Evolutionary conservation across 2,329 filamentous ascomycete species (phyloP), one percentile per base, ranked within the genome.

Genomic region (Blumeriella jaapii): DNA sequence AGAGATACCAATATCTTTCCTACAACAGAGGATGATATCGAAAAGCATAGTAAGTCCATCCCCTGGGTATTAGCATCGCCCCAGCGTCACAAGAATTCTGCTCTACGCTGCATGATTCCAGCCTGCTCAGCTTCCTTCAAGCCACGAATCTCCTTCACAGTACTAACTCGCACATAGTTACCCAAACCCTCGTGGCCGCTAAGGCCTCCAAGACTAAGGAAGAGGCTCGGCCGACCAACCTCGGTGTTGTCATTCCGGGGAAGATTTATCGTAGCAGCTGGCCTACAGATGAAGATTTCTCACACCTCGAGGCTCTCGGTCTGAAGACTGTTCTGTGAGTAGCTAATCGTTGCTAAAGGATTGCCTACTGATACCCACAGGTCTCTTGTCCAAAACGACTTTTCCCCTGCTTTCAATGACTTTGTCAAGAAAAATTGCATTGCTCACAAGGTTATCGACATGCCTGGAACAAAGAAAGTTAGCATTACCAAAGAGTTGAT

Each of bases 381-480:
- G 16, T 78, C 76, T 1, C 60, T 82, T 19, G 76, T 81, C 29
- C 67, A 71, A 28, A 77, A 74, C 44, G 73, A 79, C 3, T 64
- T 71, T 11, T 60, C 65, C 6, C 57, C 65, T 3, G 66, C 64
- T 0, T 71, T 74, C 34, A 54, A 62, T 14, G 53, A 60, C 2
- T 94, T 91, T 54, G 71, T 93, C 47, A 55, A 64, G 23, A 57
- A 62, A 4, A 74, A 80, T 47, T 67, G 67, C 42, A 89, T 94
- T 51, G 68, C 68, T 28, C 84, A 93, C 49, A 64, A 76, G 45
- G 67, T 82, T 26, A 79, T 93, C 51, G 71, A 78, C 47, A 82
- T 95, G 65, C 73, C 78, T 42, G 81, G 86, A n/a, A 94, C 93
- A 47, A 94, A 95, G 59, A 86, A 87, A 49, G 67, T 78, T 36